These are phyloP conservation scores for Microcera coccophila DNA, from an alignment of 2,329 filamentous ascomycete genomes.

Conservation along the genomic window DNA sequence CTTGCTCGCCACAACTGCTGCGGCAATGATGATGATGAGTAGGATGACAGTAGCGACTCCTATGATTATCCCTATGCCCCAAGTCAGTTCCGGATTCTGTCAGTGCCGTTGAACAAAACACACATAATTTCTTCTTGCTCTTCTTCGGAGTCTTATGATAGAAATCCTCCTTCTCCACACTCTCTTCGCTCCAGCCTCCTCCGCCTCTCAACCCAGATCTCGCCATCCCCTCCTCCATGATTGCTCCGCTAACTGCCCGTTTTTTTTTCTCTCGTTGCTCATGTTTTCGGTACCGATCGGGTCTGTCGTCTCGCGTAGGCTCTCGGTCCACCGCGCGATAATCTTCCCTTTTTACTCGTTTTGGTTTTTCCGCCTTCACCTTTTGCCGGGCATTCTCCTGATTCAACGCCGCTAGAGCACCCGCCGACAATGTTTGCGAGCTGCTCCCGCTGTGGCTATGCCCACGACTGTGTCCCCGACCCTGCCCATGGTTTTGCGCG, in stretches of 20 bases:
- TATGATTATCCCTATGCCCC: slow-evolving; percentile 51
- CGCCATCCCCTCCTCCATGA: slow-evolving; percentile 63
- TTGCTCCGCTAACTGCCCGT: slow-evolving; percentile 65
- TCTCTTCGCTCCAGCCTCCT: slow-evolving; percentile 38
- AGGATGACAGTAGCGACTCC: slow-evolving; percentile 53
- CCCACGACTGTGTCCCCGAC: too few relatives aligned
- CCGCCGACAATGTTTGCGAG: slow-evolving; percentile 40
- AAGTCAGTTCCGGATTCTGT: slow-evolving; percentile 19
- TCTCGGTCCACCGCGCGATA: slow-evolving; percentile 20
- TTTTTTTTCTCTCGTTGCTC: slow-evolving; percentile 46
- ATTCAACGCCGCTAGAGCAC: slow-evolving; percentile 64
- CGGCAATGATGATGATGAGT: slow-evolving; percentile 64
- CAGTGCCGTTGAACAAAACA: too few relatives aligned
- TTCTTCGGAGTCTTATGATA: slow-evolving; percentile 44
- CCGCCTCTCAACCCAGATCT: slow-evolving; percentile 42
- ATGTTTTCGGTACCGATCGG: slow-evolving; percentile 2
- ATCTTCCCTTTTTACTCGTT: slow-evolving; percentile 25
- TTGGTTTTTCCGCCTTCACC: slow-evolving; percentile 42
- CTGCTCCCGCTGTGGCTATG: too few relatives aligned
- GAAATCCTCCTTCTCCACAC: slow-evolving; percentile 48
- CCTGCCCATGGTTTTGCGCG: too few relatives aligned
- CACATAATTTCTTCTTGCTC: slow-evolving; percentile 60
- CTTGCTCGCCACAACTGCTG: slow-evolving; percentile 57
- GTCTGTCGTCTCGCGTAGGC: slow-evolving; percentile 28
- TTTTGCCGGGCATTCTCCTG: slow-evolving; percentile 53